Evolutionary conservation across 345 rosid genomes (phyloP).

Genomic region (Angophora floribunda): DNA sequence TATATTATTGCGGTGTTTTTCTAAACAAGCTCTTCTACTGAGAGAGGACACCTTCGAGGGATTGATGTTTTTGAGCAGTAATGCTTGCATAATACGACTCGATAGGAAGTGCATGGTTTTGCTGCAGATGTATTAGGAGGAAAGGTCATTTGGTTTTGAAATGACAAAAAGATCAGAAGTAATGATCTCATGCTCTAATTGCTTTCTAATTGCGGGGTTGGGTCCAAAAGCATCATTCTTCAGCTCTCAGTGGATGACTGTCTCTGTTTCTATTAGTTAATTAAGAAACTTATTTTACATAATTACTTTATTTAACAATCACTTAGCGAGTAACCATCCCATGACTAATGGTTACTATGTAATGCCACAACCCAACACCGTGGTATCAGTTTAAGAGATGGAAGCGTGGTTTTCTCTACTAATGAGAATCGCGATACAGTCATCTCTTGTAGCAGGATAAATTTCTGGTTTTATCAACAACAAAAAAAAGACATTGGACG

Average conservation of each 20-base stretch:
- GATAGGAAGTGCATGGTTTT: background rate
- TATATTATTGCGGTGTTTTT: background rate
- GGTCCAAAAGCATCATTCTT: background rate
- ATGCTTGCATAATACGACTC: background rate
- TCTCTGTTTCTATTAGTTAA: background rate
- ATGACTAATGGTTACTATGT: background rate
- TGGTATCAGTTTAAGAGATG: background rate
- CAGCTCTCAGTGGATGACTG: background rate
- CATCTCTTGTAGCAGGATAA: background rate
- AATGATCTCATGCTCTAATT: background rate
- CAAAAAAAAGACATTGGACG: background rate
- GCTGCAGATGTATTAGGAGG: background rate
- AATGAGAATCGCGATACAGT: background rate
- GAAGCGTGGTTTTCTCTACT: background rate
- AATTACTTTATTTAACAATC: background rate
- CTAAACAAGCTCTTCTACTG: background rate
- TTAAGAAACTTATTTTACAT: background rate
- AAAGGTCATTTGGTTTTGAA: background rate
- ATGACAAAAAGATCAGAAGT: background rate
- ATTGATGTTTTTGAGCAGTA: background rate
- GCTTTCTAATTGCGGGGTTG: background rate
- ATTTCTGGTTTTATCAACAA: background rate
- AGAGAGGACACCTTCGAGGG: background rate
- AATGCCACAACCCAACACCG: background rate
- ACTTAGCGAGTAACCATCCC: background rate